phyloP scores from a whole-genome alignment of 495 filamentous ascomycete genomes.

The Extremus antarcticus region DNA sequence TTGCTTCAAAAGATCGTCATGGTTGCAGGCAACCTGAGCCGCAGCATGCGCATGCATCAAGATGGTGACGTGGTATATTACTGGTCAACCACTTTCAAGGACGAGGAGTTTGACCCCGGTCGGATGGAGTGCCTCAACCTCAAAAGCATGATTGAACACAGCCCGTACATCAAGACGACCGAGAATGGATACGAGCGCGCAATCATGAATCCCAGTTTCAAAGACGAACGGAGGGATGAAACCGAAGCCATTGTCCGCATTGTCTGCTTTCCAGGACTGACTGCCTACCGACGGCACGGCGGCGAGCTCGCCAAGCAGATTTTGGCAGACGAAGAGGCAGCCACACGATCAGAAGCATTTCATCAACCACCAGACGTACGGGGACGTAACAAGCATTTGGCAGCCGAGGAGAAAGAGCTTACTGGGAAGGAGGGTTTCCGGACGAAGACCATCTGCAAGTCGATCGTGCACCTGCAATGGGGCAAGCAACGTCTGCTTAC shows the following conservation, averaged over 20 bases:
- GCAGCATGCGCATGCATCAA: slow-evolving; percentile 4
- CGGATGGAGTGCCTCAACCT: slow-evolving; percentile 15
- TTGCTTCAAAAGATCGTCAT: neutral
- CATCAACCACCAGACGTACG: too few species aligned
- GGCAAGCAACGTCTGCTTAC: slow-evolving; percentile 14
- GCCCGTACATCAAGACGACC: slow-evolving; percentile 1
- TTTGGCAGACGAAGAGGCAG: neutral
- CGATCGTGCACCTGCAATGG: slow-evolving; percentile 9
- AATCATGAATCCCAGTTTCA: neutral
- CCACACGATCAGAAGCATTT: too few species aligned
- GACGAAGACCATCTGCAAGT: slow-evolving; percentile 1
- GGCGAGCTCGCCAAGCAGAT: slow-evolving; percentile 1
- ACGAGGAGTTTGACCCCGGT: slow-evolving; percentile 9
- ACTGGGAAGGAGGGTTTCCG: slow-evolving; percentile 6
- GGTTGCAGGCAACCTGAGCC: neutral
- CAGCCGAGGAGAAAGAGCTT: neutral
- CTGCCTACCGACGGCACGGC: slow-evolving; percentile 4
- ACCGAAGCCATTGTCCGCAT: slow-evolving; percentile 10
- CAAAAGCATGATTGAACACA: neutral
- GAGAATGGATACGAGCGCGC: neutral
- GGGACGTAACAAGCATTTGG: too few species aligned
- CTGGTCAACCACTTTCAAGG: slow-evolving; percentile 11
- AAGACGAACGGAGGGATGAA: neutral
- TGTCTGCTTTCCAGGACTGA: slow-evolving; percentile 9
- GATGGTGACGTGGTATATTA: neutral